Evolutionary conservation across 2,329 filamentous ascomycete species (phyloP), one percentile per base, ranked within the genome.

Genomic region (Colletotrichum sp.): DNA sequence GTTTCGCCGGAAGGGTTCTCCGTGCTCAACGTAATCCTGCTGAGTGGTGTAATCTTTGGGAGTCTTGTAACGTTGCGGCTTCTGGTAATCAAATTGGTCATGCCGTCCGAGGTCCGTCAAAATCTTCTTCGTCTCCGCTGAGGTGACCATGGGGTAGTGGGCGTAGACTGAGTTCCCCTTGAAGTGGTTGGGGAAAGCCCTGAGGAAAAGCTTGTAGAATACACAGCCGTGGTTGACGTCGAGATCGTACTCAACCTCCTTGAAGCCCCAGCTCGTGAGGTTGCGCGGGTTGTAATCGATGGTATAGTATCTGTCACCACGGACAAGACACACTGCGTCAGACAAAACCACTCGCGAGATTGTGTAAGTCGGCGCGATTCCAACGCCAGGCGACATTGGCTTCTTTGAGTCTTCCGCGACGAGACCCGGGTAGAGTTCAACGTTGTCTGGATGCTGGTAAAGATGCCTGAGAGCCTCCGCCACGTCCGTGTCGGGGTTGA

Each of bases 241-340:
- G 26, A 93, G 85, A 79, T 98, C 94, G 72, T 93, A 95, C 24
- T 94, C 89, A 5, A 91, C 93, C 81, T 95, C 93, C 71, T 92
- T 91, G 86, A 91, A 96, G 24, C 95, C 95, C 95, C 95, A 98
- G 85, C 95, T 96, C 2, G 95, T 98, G 63, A 98, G 85, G 79
- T 92, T 92, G 10, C 92, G 90, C 0, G 95, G 91, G 79, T 93
- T 92, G 82, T 94, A 96, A 83, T 96, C 95, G n/a, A 85, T 88
- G 0, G 94, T 96, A 86, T 96, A 96, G 86, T 95, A 93, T 24
- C 95, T 88, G 81, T 97, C 95, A 39, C 94, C 94, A 28, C 95
- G 91, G 8, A 96, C 94, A 7, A 96, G 89, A n/a, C 93, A 90
- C 1, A 96, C 94, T 1, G 95, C 94, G 79, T 96, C 95, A 0